phyloP scores from a whole-genome alignment of 768 basidiomycete species.

The Tylopilus rubrobrunneus region DNA sequence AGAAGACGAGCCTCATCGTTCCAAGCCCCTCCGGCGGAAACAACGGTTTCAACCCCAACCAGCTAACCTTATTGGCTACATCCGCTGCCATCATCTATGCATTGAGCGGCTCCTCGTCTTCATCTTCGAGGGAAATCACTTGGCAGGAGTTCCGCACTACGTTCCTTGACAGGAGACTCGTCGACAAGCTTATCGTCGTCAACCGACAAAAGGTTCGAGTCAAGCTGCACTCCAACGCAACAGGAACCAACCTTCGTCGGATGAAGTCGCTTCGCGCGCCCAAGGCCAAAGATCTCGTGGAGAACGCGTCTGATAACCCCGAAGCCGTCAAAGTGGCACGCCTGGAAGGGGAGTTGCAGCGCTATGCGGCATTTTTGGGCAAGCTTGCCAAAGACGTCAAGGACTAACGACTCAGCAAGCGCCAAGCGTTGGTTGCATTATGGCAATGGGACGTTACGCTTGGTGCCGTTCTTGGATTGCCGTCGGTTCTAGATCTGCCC shows the following conservation, averaged over 20 bases:
- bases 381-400: conserved; percentile 58
- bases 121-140: conserved; percentile 83
- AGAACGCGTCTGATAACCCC: conserved; percentile 32
- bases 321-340: conserved; percentile 49
- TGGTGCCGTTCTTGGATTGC: conserved; percentile 59
- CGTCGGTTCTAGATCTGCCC: conserved; percentile 16
- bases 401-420: conserved; percentile 58
- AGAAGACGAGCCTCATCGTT: conserved; percentile 32
- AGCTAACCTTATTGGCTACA: conserved; percentile 56
- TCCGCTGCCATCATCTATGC: conserved; percentile 63
- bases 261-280: conserved; percentile 45
- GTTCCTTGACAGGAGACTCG: conserved; percentile 93
- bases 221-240: conserved; percentile 87
- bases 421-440: conserved; percentile 46
- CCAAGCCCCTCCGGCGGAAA: conserved; percentile 42
- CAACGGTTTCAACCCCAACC: conserved; percentile 53
- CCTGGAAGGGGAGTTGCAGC: conserved; percentile 54
- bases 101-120: conserved; percentile 44
- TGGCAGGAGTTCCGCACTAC: conserved; percentile 99
- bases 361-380: conserved; percentile 54
- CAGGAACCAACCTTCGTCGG: too few relatives aligned
- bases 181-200: conserved; percentile 89
- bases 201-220: conserved; percentile 90
- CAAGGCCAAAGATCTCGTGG: conserved; percentile 29
- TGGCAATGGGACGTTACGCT: conserved; percentile 63